phyloP scores from a whole-genome alignment of 148 eudicot genomes.

The Arbutus unedo region DNA sequence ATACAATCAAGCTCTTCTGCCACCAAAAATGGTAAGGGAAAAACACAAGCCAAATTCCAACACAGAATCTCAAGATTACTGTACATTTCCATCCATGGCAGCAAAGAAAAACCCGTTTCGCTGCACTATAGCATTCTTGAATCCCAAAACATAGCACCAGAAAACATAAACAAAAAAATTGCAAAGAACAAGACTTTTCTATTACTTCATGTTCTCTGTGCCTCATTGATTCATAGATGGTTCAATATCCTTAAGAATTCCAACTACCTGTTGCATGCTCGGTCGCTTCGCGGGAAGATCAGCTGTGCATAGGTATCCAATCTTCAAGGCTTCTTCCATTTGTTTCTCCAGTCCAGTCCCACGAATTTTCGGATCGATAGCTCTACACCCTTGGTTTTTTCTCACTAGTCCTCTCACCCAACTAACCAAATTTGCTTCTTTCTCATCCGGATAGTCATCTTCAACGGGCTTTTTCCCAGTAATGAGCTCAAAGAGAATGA shows the following conservation, averaged over 20 bases:
- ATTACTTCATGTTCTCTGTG: background rate
- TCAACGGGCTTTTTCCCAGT: constrained; percentile 57
- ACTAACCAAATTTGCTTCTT: constrained; percentile 40
- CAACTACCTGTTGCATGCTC: constrained; percentile 65
- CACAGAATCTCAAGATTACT: background rate
- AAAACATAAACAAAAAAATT: background rate
- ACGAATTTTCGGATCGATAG: constrained; percentile 48
- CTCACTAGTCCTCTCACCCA: constrained; percentile 60
- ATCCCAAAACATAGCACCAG: background rate
- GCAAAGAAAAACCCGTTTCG: background rate
- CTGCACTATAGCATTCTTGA: too few relatives aligned
- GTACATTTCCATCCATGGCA: constrained; percentile 18
- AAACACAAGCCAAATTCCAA: background rate
- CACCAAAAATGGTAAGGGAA: constrained; percentile 1
- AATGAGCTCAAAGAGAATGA: constrained; percentile 60
- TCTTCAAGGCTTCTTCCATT: constrained; percentile 52
- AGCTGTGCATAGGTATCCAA: constrained; percentile 66
- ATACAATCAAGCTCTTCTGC: background rate
- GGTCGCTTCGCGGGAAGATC: constrained; percentile 58
- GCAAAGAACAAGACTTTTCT: constrained; percentile 9
- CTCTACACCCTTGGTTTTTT: constrained; percentile 33
- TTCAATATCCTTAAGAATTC: constrained; percentile 61
- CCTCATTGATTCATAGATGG: constrained; percentile 16
- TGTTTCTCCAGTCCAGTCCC: constrained; percentile 37
- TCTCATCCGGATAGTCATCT: constrained; percentile 46